These are phyloP conservation scores for Boletus smithii DNA, from an alignment of 1,284 basidiomycete genomes.

Conservation along the genomic window DNA sequence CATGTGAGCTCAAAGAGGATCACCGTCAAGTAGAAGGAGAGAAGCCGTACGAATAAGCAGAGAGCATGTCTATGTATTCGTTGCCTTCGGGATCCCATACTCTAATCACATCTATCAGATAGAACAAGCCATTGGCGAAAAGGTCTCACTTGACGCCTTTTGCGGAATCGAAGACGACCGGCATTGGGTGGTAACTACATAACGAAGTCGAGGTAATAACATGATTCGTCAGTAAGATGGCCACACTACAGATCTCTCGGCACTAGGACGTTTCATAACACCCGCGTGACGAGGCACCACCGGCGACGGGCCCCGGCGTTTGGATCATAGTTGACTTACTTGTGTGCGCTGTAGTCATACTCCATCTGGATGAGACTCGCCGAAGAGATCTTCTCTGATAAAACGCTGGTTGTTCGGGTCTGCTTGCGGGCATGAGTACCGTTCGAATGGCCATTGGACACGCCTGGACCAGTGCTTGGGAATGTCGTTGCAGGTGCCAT, in stretches of 20 bases:
- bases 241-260: too few relatives aligned
- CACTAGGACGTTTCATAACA: too few relatives aligned
- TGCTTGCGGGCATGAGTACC: constrained; percentile 24
- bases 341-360: constrained; percentile 81
- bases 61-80: constrained; percentile 94
- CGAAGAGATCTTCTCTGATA: constrained; percentile 41
- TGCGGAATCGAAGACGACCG: constrained; percentile 90
- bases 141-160: constrained; percentile 79
- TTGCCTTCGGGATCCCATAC: constrained; percentile 96
- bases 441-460: constrained; percentile 14
- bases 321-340: constrained; percentile 58
- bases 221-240: constrained; percentile 26
- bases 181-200: constrained; percentile 95
- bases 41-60: constrained; percentile 80
- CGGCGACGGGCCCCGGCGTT: too few relatives aligned
- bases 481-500: constrained; percentile 26
- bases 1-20: constrained; percentile 13
- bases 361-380: constrained; percentile 79
- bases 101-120: constrained; percentile 36
- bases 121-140: constrained; percentile 32
- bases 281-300: too few relatives aligned
- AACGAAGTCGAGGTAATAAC: constrained; percentile 14
- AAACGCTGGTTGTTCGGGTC: neutral
- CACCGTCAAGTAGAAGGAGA: neutral
- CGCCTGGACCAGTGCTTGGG: neutral